Percentiles rank a stretch among this genome's conserved stretches.
Conservation (phyloP, 2,329 filamentous ascomycete species). For the Hypoxylon sp. region DNA sequence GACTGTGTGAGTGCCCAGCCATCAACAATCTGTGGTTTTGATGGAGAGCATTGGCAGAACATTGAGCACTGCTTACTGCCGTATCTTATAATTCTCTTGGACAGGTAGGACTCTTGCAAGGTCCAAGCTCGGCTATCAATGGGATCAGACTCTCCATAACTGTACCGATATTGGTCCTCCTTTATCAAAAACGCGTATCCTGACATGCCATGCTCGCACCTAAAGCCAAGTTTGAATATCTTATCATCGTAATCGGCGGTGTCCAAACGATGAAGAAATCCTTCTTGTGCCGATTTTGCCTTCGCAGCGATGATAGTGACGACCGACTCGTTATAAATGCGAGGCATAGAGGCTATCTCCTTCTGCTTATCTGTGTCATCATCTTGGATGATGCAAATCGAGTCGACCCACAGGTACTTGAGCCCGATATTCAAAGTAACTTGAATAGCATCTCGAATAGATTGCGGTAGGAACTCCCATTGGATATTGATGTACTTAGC, state of each 20-base stretch:
- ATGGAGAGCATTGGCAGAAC: not conserved
- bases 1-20: not conserved
- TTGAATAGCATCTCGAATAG: constrained; percentile 20
- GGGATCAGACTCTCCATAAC: not conserved
- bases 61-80: not conserved
- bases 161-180: not conserved
- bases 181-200: not conserved
- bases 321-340: not conserved
- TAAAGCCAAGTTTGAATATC: not conserved
- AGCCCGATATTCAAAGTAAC: constrained; percentile 14
- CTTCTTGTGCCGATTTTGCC: not conserved
- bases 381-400: constrained; percentile 26
- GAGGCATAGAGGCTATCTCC: not conserved
- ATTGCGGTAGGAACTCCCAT: not conserved
- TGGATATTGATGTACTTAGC: not conserved
- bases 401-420: constrained; percentile 24
- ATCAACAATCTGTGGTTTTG: not conserved
- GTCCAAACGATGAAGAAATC: not conserved
- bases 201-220: not conserved
- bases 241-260: not conserved
- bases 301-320: not conserved
- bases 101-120: not conserved
- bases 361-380: constrained; percentile 11
- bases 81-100: not conserved
- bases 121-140: constrained; percentile 4